Evolutionary conservation across 768 basidiomycete species (phyloP), one percentile per base, ranked within the genome.

Genomic region (Suillus americanus): DNA sequence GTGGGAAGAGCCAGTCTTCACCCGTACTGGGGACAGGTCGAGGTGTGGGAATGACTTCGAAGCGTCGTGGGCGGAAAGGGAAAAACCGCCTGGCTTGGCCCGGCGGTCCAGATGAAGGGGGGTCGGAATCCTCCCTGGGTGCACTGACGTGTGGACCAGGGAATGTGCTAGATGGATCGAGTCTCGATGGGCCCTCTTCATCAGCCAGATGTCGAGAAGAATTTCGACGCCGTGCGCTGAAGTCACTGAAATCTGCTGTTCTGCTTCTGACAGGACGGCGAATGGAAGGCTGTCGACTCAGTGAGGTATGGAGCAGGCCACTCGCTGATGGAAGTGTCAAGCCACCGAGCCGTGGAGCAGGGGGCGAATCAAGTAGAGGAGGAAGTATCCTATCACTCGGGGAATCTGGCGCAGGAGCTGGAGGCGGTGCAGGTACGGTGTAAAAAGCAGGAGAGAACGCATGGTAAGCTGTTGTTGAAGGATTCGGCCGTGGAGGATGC

Each of bases 211-310:
- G 76, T 3, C 81, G 76, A 0, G 74, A 84, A 5, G 79, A 77
- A 20, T 84, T 84, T 60, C 91, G 84, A 37, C 90, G 85, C 14
- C 86, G 86, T 28, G 84, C 74, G 0, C 90, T 88, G 66, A 89
- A 91, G 33, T 92, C 90, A 70, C 82, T 87, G 73, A 92, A 91
- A 66, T 92, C 90, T 16, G 85, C 80, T 16, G 85, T 80, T 40
- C 89, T 79, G 35, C 82, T 81, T 5, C 82, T 80, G 38, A 78
- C 69, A 2, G 85, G 80, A 28, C 89, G 88, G 33, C 89, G 88
- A 55, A 89, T 79, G 25, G 88, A 86, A 0, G 85, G 75, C 65
- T 88, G 87, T 40, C 90, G 85, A 20, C 80, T 77, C 20, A 89
- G 75, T 7, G 74, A 70, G 12, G 77, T 67, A 41, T 75, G 75